Evolutionary conservation across 768 basidiomycete genomes (phyloP), one percentile per base, ranked within the genome.

Genomic region (Omphalotus guepiniiformis): DNA sequence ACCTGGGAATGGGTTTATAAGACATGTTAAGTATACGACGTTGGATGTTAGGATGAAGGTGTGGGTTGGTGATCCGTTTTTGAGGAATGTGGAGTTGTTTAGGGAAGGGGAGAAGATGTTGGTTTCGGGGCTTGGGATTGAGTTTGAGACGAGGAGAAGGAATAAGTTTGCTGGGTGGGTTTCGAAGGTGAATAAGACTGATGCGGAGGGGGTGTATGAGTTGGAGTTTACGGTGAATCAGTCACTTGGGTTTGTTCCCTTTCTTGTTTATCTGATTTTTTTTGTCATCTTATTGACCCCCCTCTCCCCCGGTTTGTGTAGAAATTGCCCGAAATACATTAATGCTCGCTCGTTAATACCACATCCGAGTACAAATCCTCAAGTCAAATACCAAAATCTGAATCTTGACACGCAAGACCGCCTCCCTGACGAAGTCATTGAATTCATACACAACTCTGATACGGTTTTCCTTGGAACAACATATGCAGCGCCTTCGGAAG

Each of bases 301-400:
- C 44, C 37, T 47, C 21, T 36, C 30, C 15, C 43, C 35, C 2
- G 19, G 13, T 19, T 19, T 0, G 7, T 26, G n/a, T 38, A 83
- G 83, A 37, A 83, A 83, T 48, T 85, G 82, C 56, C 83, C 83
- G 9, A 85, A 85, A 55, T 85, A 85, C 49, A 85, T 84, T 55
- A 81, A 72, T 41, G 58, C 75, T 30, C 75, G 80, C 11, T 69
- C 80, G 11, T 63, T 85, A 7, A 56, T 64, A n/a, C 65, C 80
- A 1, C 60, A 71, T 50, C 57, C 69, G 0, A 48, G 67, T 16
- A 68, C 70, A 2, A 49, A 59, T n/a, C 72, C 80, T 0, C 56
- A 48, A 2, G 59, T 83, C 18, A 54, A 55, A 1, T 54, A 75
- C 47, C 56, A 69, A 42, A 50, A 62, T 3, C 53, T 59, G 1